Base-by-base conservation (phyloP, 2,329 filamentous ascomycete species). In the Sclerotinia spermophila region DNA sequence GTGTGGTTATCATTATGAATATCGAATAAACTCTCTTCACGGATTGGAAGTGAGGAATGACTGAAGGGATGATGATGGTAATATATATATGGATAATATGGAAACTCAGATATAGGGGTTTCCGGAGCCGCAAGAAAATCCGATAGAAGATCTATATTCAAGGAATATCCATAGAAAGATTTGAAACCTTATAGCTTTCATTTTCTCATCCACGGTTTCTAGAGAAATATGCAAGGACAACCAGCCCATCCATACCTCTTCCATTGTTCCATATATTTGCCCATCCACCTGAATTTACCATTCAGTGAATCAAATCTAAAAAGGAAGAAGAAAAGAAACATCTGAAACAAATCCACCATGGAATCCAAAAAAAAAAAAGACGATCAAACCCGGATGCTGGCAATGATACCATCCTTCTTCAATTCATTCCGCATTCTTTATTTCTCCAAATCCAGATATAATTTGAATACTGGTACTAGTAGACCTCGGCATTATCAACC, bases 171-270 rank as follows among this genome's bases (percentile, higher is more conserved):
- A 42, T 42, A 11, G 11, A n/a, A n/a, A n/a, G n/a, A n/a, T n/a
- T n/a, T n/a, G n/a, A n/a, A n/a, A 6, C 11, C 55, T 24, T 2
- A 17, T 19, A 58, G 55, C 55, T n/a, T n/a, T 38, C 33, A 17
- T 13, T n/a, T 17, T 38, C 48, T 24, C 33, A 35, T 58, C 55
- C 21, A n/a, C 21, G n/a, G 11, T 30, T 42, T 42, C n/a, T 27
- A 44, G 58, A 42, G 27, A 44, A 6, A 30, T 30, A 44, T 61
- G 24, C 59, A 61, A 61, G 58, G 59, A 61, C 58, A 61, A 61
- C 38, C n/a, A n/a, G n/a, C n/a, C n/a, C n/a, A n/a, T n/a, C 58
- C 58, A 42, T 44, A 30, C 58, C n/a, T 27, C 21, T 30, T 44
- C 21, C 38, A 24, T 27, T 17, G 3, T 30, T 44, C n/a, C 33